Conservation (phyloP, 306 rosid species). For the Psophocarpus tetragonolobus region DNA sequence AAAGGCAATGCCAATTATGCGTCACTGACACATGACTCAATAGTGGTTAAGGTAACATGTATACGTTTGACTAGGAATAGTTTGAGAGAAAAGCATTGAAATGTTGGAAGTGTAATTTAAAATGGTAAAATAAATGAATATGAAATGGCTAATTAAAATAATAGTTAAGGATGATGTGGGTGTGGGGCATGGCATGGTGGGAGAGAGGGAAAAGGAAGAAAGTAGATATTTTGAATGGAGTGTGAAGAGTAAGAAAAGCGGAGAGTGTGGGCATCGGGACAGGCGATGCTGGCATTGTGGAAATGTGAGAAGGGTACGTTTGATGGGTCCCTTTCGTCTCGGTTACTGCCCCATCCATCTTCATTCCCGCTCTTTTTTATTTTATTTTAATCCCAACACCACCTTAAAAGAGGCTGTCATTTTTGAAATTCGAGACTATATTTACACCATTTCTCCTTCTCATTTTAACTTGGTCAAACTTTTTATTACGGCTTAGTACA, state of each 20-base stretch:
- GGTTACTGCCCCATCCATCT: conserved; percentile 17
- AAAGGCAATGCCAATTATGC: neutral
- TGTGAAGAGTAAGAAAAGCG: neutral
- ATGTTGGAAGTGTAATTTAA: neutral
- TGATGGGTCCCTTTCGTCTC: conserved; percentile 29
- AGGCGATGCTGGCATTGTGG: neutral
- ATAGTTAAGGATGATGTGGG: neutral
- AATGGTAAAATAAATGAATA: neutral
- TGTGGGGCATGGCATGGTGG: neutral
- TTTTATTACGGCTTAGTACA: neutral
- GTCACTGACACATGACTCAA: neutral
- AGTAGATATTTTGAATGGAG: neutral
- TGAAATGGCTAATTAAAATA: no score
- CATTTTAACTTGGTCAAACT: conserved; percentile 31
- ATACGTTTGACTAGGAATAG: neutral
- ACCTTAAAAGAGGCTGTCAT: no score
- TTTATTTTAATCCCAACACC: no score
- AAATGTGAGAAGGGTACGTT: neutral
- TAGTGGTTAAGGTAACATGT: neutral
- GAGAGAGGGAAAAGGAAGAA: neutral
- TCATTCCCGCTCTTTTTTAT: conserved; percentile 43
- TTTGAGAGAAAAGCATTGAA: neutral
- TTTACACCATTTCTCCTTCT: neutral
- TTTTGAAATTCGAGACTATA: conserved; percentile 30
- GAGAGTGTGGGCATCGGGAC: neutral